Evolutionary conservation across 2,329 filamentous ascomycete genomes (phyloP).

Genomic region (Talaromyces sp.): DNA sequence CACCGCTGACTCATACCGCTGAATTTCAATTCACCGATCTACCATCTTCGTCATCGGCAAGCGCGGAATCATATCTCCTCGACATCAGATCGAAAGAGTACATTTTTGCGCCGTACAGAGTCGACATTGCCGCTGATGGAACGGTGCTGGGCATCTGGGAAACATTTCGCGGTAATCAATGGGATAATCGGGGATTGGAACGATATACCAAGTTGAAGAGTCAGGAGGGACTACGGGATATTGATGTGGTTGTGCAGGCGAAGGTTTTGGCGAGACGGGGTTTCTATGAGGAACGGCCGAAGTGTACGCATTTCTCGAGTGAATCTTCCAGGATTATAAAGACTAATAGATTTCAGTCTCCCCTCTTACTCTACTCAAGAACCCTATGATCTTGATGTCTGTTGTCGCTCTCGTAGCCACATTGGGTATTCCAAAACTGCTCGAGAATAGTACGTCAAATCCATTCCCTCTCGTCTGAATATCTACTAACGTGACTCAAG

Average conservation of each 20-base stretch:
- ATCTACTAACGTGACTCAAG: conserved; percentile 45
- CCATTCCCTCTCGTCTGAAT: conserved; percentile 17
- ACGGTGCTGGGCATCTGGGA: conserved; percentile 67
- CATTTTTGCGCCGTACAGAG: conserved; percentile 72
- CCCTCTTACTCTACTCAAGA: conserved; percentile 79
- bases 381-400: conserved; percentile 93
- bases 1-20: conserved; percentile 65
- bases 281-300: conserved; percentile 72
- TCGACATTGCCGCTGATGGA: conserved; percentile 58
- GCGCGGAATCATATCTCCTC: conserved; percentile 64
- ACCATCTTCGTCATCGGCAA: conserved; percentile 39
- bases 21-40: conserved; percentile 71
- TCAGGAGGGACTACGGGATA: not conserved
- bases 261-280: conserved; percentile 62
- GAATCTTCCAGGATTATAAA: not conserved
- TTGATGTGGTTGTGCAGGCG: conserved; percentile 55
- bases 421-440: conserved; percentile 88
- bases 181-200: conserved; percentile 71
- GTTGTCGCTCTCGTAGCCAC: conserved; percentile 78
- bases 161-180: conserved; percentile 84
- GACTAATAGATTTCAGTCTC: conserved; percentile 55
- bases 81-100: conserved; percentile 74
- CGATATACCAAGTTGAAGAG: conserved; percentile 41
- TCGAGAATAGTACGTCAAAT: conserved; percentile 80
- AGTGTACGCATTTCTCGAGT: conserved; percentile 58